These are phyloP conservation scores for Jasminum sambac DNA, from an alignment of 257 asterid species.

Conservation along the genomic window DNA sequence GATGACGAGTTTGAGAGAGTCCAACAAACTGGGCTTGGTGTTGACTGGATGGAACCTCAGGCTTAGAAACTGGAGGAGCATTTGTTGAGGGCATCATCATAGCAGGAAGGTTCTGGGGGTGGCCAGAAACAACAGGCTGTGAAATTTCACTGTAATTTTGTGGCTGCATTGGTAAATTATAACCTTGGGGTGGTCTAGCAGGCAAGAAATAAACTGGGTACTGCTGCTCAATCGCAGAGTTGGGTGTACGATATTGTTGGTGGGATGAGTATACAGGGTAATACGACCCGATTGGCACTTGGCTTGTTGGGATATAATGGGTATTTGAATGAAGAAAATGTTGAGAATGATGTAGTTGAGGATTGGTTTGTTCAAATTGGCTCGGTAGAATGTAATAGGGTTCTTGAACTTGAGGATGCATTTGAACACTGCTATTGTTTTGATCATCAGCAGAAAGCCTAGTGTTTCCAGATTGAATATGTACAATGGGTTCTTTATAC, in stretches of 20 bases:
- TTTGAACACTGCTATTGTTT: constrained; percentile 47
- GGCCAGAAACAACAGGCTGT: constrained; percentile 47
- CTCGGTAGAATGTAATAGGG: constrained; percentile 47
- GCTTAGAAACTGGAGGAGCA: constrained; percentile 51
- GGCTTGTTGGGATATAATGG: constrained; percentile 68
- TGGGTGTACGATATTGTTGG: constrained; percentile 59
- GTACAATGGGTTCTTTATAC: constrained; percentile 59
- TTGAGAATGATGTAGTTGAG: constrained; percentile 65
- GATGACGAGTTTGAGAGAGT: constrained; percentile 71
- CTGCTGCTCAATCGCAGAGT: constrained; percentile 63
- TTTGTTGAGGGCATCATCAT: constrained; percentile 41
- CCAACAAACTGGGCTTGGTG: constrained; percentile 64
- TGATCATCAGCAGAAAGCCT: constrained; percentile 49
- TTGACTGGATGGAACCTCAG: constrained; percentile 60
- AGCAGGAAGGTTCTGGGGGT: constrained; percentile 56
- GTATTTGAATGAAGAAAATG: constrained; percentile 64
- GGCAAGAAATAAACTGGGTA: constrained; percentile 67
- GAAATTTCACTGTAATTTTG: constrained; percentile 51
- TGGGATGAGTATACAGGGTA: constrained; percentile 76
- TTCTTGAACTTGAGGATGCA: constrained; percentile 64
- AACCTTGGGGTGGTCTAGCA: constrained; percentile 62
- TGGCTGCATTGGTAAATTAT: constrained; percentile 65
- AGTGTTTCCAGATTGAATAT: constrained; percentile 55
- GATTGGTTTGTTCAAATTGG: constrained; percentile 66
- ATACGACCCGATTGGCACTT: constrained; percentile 51